Percentiles rank a stretch among this genome's conserved stretches.
phyloP scores from a whole-genome alignment of 108 stramenopile genomes.

The Cyclotella choctawhatcheeana region DNA sequence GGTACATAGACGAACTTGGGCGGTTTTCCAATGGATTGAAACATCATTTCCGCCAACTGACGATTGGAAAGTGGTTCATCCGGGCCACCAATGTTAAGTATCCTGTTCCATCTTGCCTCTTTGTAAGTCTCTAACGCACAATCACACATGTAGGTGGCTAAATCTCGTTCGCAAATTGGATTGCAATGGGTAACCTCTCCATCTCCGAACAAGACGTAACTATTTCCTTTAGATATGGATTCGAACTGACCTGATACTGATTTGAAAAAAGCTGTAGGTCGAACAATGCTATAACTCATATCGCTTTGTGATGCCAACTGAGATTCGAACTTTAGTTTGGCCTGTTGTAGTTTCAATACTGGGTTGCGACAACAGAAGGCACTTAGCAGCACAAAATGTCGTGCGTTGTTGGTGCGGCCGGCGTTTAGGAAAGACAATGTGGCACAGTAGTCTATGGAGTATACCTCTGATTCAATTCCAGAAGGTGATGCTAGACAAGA shows the following conservation, averaged over 20 bases:
- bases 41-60: conserved; percentile 73
- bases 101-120: conserved; percentile 40
- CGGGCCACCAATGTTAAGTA: conserved; percentile 82
- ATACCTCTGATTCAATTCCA: conserved; percentile 74
- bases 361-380: conserved; percentile 88
- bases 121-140: conserved; percentile 56
- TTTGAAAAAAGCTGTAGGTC: conserved; percentile 92
- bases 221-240: conserved; percentile 70
- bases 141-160: conserved; percentile 78
- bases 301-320: conserved; percentile 40
- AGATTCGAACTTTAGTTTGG: conserved; percentile 77
- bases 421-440: conserved; percentile 75
- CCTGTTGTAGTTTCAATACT: conserved; percentile 80
- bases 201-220: conserved; percentile 84
- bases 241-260: conserved; percentile 83
- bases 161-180: conserved; percentile 81
- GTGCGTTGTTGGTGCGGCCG: conserved; percentile 45
- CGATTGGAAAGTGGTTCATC: conserved; percentile 78
- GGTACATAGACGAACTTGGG: conserved; percentile 63
- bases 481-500: conserved; percentile 82
- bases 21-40: conserved; percentile 56
- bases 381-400: conserved; percentile 77
- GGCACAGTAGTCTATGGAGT: conserved; percentile 80
- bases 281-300: conserved; percentile 68
- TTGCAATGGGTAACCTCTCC: conserved; percentile 79